phyloP scores from a whole-genome alignment of 306 rosid genomes.

The Lablab purpureus region DNA sequence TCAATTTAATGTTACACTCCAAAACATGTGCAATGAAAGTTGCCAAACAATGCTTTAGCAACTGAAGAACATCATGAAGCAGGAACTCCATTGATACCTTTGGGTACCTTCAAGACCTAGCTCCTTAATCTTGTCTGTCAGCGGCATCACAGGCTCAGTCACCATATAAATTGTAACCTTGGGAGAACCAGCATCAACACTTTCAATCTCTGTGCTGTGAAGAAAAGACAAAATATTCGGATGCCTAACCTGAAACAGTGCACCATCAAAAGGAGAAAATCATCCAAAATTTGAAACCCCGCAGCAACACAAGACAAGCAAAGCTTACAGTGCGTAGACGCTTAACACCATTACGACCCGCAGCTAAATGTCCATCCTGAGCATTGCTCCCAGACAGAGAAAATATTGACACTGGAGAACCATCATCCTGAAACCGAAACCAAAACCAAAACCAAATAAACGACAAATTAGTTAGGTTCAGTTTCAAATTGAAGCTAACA shows the following conservation, averaged over 20 bases:
- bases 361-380: constrained; percentile 93
- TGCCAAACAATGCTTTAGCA: constrained; percentile 22
- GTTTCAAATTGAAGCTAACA: constrained; percentile 38
- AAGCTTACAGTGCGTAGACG: constrained; percentile 76
- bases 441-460: constrained; percentile 23
- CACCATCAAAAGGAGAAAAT: constrained; percentile 30
- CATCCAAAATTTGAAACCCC: background rate
- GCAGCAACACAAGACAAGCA: constrained; percentile 16
- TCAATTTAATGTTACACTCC: constrained; percentile 9
- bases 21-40: background rate
- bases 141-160: constrained; percentile 94
- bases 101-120: constrained; percentile 87
- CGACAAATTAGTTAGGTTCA: constrained; percentile 8
- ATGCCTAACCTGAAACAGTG: constrained; percentile 88
- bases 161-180: constrained; percentile 93
- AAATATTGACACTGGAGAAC: constrained; percentile 85
- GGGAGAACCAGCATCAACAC: constrained; percentile 67
- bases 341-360: constrained; percentile 95
- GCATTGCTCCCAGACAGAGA: constrained; percentile 85
- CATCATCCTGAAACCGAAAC: constrained; percentile 76
- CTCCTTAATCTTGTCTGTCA: constrained; percentile 86
- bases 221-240: constrained; percentile 98
- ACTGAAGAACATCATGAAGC: constrained; percentile 17
- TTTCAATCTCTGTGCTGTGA: constrained; percentile 87
- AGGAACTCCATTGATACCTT: constrained; percentile 60